Conservation (phyloP, 805 yeast species). For the Yamadazyma nakazawae region DNA sequence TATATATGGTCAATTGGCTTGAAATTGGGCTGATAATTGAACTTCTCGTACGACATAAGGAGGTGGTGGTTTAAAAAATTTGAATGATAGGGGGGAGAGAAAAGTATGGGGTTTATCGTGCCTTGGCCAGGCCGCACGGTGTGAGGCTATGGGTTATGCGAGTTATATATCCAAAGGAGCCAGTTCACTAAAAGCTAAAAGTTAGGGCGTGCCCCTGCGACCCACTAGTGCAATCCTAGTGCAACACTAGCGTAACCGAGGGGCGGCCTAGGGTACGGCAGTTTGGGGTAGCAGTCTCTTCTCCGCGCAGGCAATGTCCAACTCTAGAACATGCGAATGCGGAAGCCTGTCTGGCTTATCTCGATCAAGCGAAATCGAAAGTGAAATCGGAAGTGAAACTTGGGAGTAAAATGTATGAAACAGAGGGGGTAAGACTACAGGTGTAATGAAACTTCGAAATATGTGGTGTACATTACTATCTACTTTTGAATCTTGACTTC, state of each 20-base stretch:
- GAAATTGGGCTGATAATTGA: constrained; percentile 54
- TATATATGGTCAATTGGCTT: constrained; percentile 75
- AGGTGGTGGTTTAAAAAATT: background rate
- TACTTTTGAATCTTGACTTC: constrained; percentile 46
- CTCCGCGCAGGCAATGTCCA: no score
- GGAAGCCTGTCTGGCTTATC: no score
- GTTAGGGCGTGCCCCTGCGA: no score
- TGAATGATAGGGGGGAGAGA: background rate
- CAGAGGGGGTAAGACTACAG: background rate
- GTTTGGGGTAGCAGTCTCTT: no score
- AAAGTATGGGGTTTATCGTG: constrained; percentile 1
- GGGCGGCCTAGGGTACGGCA: no score
- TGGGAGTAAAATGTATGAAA: background rate
- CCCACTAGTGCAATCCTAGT: no score
- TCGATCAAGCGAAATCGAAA: background rate
- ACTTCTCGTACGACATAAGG: constrained; percentile 18
- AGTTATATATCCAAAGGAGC: no score
- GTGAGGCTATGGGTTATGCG: background rate
- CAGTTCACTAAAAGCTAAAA: no score
- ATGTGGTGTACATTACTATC: background rate
- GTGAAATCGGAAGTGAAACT: no score
- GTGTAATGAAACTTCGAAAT: background rate
- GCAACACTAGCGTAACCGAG: no score
- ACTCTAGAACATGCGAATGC: no score
- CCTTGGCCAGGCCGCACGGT: constrained; percentile 1